Percentiles rank a stretch among this genome's conserved stretches.
These are phyloP conservation scores for Nannizziopsis arthrosporioides DNA, from an alignment of 2,329 filamentous ascomycete species.

Conservation along the genomic window DNA sequence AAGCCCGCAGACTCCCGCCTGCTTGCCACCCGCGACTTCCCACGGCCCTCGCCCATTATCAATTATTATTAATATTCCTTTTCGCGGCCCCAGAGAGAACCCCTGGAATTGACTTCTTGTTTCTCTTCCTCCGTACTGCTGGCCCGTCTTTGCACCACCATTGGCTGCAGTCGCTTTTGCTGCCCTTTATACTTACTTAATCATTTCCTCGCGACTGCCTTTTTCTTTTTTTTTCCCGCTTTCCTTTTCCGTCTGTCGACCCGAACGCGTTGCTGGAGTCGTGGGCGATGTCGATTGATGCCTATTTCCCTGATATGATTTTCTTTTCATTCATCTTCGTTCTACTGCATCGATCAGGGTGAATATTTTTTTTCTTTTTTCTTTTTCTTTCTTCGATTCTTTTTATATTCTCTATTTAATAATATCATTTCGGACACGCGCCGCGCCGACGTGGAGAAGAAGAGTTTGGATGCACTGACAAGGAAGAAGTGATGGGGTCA, in stretches of 20 bases:
- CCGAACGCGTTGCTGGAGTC: too few relatives aligned
- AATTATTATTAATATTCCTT: too few relatives aligned
- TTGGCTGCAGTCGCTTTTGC: neutral
- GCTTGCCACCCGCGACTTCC: too few relatives aligned
- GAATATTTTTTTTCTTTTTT: neutral
- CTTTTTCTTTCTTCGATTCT: slow-evolving; percentile 2
- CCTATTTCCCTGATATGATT: too few relatives aligned
- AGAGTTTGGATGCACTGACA: neutral
- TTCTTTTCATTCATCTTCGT: neutral
- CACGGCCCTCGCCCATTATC: too few relatives aligned
- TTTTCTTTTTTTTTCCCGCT: neutral
- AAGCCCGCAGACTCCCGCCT: too few relatives aligned
- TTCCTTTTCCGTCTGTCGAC: too few relatives aligned
- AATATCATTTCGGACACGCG: slow-evolving; percentile 12
- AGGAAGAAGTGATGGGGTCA: slow-evolving; percentile 11
- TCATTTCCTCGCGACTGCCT: neutral
- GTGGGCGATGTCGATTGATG: too few relatives aligned
- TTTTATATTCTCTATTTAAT: neutral
- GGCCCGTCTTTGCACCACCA: too few relatives aligned
- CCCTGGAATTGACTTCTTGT: too few relatives aligned
- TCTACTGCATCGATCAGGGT: neutral
- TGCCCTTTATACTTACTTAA: neutral
- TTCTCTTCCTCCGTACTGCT: too few relatives aligned
- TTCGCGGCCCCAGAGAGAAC: too few relatives aligned
- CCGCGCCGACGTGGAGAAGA: slow-evolving; percentile 20